These are phyloP conservation scores for Aspergillus ostianus DNA, from an alignment of 495 filamentous ascomycete genomes.

Conservation along the genomic window DNA sequence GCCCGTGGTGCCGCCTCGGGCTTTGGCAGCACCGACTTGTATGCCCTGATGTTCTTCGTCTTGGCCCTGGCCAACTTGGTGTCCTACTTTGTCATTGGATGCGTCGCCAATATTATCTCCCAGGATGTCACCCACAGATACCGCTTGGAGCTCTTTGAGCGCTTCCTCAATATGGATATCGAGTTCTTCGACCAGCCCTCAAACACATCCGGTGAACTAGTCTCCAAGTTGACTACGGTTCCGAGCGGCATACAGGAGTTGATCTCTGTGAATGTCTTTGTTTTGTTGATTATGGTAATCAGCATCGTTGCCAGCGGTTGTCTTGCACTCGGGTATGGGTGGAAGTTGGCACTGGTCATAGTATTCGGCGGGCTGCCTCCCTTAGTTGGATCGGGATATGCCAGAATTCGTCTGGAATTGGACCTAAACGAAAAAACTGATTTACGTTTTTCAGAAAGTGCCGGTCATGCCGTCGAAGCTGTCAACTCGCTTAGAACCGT, in stretches of 20 bases:
- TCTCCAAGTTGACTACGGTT: conserved; percentile 49
- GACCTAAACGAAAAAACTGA: too few species aligned
- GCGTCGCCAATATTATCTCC: conserved; percentile 18
- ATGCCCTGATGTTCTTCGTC: conserved; percentile 53
- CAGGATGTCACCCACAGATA: conserved; percentile 40
- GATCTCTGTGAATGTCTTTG: conserved; percentile 32
- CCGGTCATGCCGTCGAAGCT: conserved; percentile 51
- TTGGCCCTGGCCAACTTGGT: conserved; percentile 48
- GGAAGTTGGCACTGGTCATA: conserved; percentile 57
- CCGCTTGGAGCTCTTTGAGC: conserved; percentile 45
- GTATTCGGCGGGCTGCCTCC: conserved; percentile 45
- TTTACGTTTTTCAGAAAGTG: conserved; percentile 49
- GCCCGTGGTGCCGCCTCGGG: too few species aligned
- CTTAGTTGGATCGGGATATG: too few species aligned
- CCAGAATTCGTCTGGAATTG: conserved; percentile 50
- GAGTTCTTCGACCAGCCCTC: conserved; percentile 45
- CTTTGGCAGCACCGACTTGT: conserved; percentile 39
- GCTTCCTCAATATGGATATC: conserved; percentile 47
- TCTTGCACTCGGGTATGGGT: conserved; percentile 49
- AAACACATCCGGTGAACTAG: conserved; percentile 41
- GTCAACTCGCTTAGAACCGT: conserved; percentile 52
- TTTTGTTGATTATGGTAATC: conserved; percentile 29
- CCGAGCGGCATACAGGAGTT: conserved; percentile 57
- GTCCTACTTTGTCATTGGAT: conserved; percentile 28
- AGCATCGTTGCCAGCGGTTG: conserved; percentile 49